Evolutionary conservation across 495 filamentous ascomycete species (phyloP).

Genomic region (Aspergillus avenaceus): DNA sequence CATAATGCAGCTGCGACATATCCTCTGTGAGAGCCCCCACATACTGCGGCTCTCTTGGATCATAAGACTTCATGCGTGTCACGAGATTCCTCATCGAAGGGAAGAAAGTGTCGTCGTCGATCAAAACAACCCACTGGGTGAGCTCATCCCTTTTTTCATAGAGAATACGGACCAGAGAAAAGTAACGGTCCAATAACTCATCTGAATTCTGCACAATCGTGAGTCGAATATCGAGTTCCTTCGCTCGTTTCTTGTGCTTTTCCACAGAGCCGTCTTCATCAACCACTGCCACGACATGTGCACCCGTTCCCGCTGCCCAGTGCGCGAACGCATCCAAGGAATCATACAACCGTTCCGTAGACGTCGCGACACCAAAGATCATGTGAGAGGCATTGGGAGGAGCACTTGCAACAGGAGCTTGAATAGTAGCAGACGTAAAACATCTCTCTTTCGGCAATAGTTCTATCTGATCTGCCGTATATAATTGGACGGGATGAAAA

Average conservation of each 20-base stretch:
- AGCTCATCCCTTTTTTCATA: conserved; percentile 20
- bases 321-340: conserved; percentile 54
- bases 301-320: conserved; percentile 55
- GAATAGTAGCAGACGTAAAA: conserved; percentile 11
- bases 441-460: conserved; percentile 10
- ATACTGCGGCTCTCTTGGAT: conserved; percentile 45
- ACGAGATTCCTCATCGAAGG: conserved; percentile 46
- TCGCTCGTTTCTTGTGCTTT: conserved; percentile 30
- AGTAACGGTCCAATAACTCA: conserved; percentile 51
- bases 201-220: conserved; percentile 45
- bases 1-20: conserved; percentile 40
- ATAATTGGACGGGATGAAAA: conserved; percentile 9
- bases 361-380: conserved; percentile 59
- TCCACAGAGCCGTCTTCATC: conserved; percentile 18
- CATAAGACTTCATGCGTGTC: conserved; percentile 38
- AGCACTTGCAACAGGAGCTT: conserved; percentile 8
- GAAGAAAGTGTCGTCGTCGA: conserved; percentile 72
- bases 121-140: conserved; percentile 50
- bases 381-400: conserved; percentile 46
- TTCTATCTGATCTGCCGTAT: conserved; percentile 8
- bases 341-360: conserved; percentile 48
- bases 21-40: conserved; percentile 54
- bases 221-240: conserved; percentile 42
- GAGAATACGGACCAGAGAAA: conserved; percentile 44
- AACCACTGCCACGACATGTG: conserved; percentile 50